Evolutionary conservation across 768 basidiomycete species (phyloP).

Genomic region (Suillus sp.): DNA sequence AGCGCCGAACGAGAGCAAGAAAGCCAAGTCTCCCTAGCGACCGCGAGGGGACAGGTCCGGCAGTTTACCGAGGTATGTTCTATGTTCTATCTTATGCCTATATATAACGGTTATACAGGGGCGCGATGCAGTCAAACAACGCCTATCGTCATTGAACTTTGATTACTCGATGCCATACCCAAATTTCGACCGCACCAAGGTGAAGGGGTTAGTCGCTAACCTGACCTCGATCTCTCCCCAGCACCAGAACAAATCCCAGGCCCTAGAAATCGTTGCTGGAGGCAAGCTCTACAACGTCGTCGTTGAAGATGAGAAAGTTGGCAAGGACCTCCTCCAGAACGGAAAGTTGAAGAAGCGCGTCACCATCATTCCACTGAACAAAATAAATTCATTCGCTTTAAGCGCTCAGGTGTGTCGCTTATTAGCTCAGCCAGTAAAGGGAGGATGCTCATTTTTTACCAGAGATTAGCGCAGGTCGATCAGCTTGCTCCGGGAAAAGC

Average conservation of each 20-base stretch:
- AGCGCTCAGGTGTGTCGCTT: conserved; percentile 46
- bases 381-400: conserved; percentile 70
- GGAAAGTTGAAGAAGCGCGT: conserved; percentile 83
- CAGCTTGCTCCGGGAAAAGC: conserved; percentile 79
- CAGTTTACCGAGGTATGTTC: conserved; percentile 61
- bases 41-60: conserved; percentile 55
- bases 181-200: conserved; percentile 80
- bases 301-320: conserved; percentile 87
- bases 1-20: conserved; percentile 71
- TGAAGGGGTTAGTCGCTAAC: conserved; percentile 91
- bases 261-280: conserved; percentile 91
- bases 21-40: conserved; percentile 49
- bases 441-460: not conserved
- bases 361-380: conserved; percentile 92
- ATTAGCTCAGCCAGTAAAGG: not conserved
- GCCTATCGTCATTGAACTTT: conserved; percentile 77
- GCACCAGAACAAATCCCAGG: conserved; percentile 81
- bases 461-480: conserved; percentile 81
- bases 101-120: conserved; percentile 43
- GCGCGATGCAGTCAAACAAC: conserved; percentile 66
- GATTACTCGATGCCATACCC: conserved; percentile 76
- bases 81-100: not conserved
- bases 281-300: conserved; percentile 91
- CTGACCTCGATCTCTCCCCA: conserved; percentile 73
- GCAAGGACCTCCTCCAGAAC: conserved; percentile 79